These are phyloP conservation scores for Globisporangium perplexum DNA, from an alignment of 352 stramenopile genomes.

Conservation along the genomic window DNA sequence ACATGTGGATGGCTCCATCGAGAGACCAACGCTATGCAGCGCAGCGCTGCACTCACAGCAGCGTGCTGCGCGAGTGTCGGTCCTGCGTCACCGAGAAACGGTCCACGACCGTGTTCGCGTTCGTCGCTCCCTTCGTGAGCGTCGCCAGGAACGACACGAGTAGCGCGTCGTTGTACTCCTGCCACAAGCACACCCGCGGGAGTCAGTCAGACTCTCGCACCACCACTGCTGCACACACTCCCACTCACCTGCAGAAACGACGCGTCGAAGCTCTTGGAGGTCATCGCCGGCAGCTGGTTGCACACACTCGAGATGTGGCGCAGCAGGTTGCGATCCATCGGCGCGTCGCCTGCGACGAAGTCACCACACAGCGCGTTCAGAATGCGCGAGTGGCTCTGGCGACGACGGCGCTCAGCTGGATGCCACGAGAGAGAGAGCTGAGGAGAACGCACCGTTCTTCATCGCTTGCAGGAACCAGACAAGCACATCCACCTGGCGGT, in stretches of 20 bases:
- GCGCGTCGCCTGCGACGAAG: constrained; percentile 34
- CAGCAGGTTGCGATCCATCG: constrained; percentile 72
- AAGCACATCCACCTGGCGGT: constrained; percentile 74
- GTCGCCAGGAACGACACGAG: constrained; percentile 80
- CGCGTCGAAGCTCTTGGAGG: constrained; percentile 64
- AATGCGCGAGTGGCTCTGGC: too few species aligned
- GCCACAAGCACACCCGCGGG: neutral
- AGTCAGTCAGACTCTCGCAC: neutral
- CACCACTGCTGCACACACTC: neutral
- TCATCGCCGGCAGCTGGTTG: constrained; percentile 77
- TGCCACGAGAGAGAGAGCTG: neutral
- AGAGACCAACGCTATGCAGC: neutral
- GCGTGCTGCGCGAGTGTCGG: constrained; percentile 51
- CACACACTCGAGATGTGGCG: constrained; percentile 85
- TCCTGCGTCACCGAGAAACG: constrained; percentile 72
- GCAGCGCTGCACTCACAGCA: constrained; percentile 34
- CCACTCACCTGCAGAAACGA: constrained; percentile 52
- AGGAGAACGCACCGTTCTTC: constrained; percentile 38
- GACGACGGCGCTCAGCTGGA: too few species aligned
- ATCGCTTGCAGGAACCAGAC: constrained; percentile 68
- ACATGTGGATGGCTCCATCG: neutral
- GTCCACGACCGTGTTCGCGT: constrained; percentile 74
- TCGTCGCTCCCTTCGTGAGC: constrained; percentile 77
- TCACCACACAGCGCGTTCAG: neutral
- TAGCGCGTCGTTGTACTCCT: constrained; percentile 82